Evolutionary conservation across 179 eudicot genomes (phyloP).

Genomic region (Spergularia azorica): DNA sequence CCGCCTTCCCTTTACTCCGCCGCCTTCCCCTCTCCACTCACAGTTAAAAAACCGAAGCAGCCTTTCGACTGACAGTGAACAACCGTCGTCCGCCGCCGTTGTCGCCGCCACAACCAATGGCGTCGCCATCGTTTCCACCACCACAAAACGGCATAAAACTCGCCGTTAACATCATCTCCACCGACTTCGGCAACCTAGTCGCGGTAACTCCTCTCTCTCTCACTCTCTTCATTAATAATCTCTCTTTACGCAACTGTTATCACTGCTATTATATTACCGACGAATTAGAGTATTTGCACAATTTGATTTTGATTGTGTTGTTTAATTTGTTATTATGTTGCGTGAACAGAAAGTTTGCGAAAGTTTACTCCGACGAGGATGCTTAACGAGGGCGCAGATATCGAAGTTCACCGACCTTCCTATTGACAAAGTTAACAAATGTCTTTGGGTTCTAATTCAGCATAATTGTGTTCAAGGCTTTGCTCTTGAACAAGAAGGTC

Average conservation of each 20-base stretch:
- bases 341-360: slow-evolving; percentile 78
- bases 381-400: slow-evolving; percentile 42
- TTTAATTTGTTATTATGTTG: not conserved
- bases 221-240: not conserved
- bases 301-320: not conserved
- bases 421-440: slow-evolving; percentile 25
- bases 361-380: slow-evolving; percentile 78
- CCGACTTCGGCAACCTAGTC: slow-evolving; percentile 69
- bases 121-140: slow-evolving; percentile 21
- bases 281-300: no score
- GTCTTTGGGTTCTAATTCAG: slow-evolving; percentile 56
- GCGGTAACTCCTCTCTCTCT: slow-evolving; percentile 47
- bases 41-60: no score
- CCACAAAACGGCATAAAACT: slow-evolving; percentile 72
- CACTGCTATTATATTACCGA: no score
- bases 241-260: not conserved
- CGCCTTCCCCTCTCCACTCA: no score
- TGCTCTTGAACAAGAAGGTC: slow-evolving; percentile 66
- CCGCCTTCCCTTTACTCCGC: no score
- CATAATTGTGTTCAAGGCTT: slow-evolving; percentile 95
- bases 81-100: no score
- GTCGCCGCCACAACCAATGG: not conserved
- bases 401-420: slow-evolving; percentile 26
- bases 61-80: no score
- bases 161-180: slow-evolving; percentile 64